Percentiles rank a stretch among this genome's conserved stretches.
phyloP scores from a whole-genome alignment of 768 basidiomycete species.

The Macrolepiota fuliginosa region DNA sequence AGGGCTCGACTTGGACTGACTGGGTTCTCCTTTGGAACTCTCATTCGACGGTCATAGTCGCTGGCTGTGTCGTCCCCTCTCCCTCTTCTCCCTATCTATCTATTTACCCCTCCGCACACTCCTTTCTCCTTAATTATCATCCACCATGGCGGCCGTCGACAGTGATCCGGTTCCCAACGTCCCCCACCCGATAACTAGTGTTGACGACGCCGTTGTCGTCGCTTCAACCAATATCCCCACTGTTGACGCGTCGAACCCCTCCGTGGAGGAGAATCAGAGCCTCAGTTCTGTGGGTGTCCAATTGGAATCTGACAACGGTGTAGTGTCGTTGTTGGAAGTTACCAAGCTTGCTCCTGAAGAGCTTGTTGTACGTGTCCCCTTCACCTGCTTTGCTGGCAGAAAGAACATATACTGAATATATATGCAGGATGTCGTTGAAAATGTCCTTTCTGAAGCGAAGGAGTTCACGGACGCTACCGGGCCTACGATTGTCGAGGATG shows the following conservation, averaged over 20 bases:
- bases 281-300: not conserved
- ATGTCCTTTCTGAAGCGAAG: not conserved
- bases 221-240: not conserved
- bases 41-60: not conserved
- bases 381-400: not conserved
- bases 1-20: slow-evolving; percentile 1
- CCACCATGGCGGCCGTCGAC: slow-evolving; percentile 5
- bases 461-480: not conserved
- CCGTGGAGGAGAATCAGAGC: not conserved
- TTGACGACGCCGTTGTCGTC: not conserved
- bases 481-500: not conserved
- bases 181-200: slow-evolving; percentile 1
- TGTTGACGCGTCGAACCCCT: slow-evolving; percentile 9
- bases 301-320: not conserved
- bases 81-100: not conserved
- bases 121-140: slow-evolving; percentile 15
- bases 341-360: slow-evolving; percentile 2
- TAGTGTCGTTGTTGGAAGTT: not conserved
- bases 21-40: not conserved
- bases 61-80: slow-evolving; percentile 2
- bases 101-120: slow-evolving; percentile 6
- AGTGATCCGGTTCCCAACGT: not conserved
- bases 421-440: not conserved
- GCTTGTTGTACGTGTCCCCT: not conserved
- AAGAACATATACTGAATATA: not conserved